Evolutionary conservation across 495 filamentous ascomycete genomes (phyloP).

Genomic region (Lasiosphaeria miniovina): DNA sequence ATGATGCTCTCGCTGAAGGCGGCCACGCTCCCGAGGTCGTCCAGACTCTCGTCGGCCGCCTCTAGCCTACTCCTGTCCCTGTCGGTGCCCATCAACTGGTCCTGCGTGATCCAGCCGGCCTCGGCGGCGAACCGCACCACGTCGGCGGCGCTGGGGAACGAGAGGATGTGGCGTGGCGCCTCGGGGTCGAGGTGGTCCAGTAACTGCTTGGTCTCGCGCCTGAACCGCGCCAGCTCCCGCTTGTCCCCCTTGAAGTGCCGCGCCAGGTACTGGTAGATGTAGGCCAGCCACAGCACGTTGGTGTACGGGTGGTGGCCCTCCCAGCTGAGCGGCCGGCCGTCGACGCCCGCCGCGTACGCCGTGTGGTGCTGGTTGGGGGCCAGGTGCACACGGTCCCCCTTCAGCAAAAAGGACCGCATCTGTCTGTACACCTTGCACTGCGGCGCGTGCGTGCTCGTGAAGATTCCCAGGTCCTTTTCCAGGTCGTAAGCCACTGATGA

Average conservation of each 20-base stretch:
- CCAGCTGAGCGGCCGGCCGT: constrained; percentile 40
- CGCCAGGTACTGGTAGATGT: constrained; percentile 45
- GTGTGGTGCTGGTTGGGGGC: constrained; percentile 34
- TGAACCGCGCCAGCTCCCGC: constrained; percentile 36
- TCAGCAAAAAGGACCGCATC: constrained; percentile 50
- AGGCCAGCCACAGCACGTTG: constrained; percentile 54
- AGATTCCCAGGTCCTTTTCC: constrained; percentile 51
- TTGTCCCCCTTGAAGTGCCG: constrained; percentile 33
- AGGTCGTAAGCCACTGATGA: constrained; percentile 44
- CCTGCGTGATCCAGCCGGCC: constrained; percentile 43
- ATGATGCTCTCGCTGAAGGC: constrained; percentile 3
- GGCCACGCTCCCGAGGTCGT: neutral
- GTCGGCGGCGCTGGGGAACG: constrained; percentile 42
- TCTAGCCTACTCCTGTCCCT: constrained; percentile 25
- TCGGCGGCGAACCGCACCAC: constrained; percentile 43
- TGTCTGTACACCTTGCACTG: constrained; percentile 48
- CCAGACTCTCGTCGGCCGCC: constrained; percentile 11
- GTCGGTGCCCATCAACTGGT: constrained; percentile 39
- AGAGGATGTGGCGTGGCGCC: constrained; percentile 32
- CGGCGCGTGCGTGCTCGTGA: constrained; percentile 46
- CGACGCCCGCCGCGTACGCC: constrained; percentile 32
- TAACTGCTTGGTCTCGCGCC: constrained; percentile 39
- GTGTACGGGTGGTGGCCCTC: constrained; percentile 43
- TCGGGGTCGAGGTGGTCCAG: constrained; percentile 40
- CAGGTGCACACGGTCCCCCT: constrained; percentile 28